Base-by-base conservation (phyloP, 2,329 filamentous ascomycete genomes). In the Ascochyta clinopodiicola region DNA sequence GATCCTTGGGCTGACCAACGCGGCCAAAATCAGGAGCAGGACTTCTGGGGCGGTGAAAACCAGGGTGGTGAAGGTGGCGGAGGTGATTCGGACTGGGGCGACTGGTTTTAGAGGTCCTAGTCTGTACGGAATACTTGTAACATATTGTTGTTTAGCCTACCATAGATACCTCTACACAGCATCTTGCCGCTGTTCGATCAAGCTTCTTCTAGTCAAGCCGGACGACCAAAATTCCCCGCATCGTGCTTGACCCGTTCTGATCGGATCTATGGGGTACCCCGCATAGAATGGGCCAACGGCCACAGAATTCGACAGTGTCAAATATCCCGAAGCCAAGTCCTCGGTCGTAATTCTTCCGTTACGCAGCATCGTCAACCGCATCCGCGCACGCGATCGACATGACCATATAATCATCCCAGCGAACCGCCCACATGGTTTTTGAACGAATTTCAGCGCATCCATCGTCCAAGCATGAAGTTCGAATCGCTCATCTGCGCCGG, bases 11-110 rank as follows among this genome's bases (percentile, higher is more conserved):
- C 53, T 12, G 52, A 67, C 51, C 38, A 54, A 51, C 24, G 44
- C 4, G 44, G 38, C 1, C 45, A 46, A 15, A 42, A 53, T 8
- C 59, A 56, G 24, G 66, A 70, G 37, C 67, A 73, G 49, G 67
- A 68, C 49, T 62, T 64, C 32, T 74, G 69, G 70, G 66, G 71
- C 27, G 59, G 61, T 27, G 62, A 61, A 21, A 56, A 59, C 19
- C 57, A 60, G 21, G 50, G 69, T 17, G 76, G 78, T 40, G 73
- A 75, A 19, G 69, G 77, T 25, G 71, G 74, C 22, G 61, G 58
- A 17, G 59, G 59, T 31, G 64, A 62, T 10, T 67, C 61, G 15
- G 64, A 63, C 38, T 67, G 64, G 63, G 55, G 57, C 4, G 69
- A 71, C 45, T 69, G 63, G 58, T 69, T 70, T 34, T 66, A 13